Conservation (phyloP, 164 flowering plant genomes). For the Annona cherimola region DNA sequence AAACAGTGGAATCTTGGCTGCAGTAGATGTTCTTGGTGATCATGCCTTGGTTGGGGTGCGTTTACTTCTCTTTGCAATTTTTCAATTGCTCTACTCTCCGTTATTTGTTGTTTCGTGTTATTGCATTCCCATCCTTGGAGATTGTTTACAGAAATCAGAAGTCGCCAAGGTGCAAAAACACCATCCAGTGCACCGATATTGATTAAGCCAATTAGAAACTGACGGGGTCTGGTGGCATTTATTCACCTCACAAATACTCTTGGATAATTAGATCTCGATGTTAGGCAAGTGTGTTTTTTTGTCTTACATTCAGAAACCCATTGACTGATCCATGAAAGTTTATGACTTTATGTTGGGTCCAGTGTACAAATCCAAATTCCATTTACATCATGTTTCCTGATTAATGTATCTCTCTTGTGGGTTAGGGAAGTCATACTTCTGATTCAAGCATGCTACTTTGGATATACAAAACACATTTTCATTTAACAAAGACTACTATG, state of each 20-base stretch:
- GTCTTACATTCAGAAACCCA: not conserved
- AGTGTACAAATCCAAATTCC: too few relatives aligned
- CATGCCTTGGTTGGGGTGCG: conserved; percentile 82
- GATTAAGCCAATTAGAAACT: not conserved
- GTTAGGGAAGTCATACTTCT: not conserved
- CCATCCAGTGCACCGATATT: not conserved
- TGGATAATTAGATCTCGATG: not conserved
- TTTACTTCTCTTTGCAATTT: conserved; percentile 4
- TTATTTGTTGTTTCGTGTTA: not conserved
- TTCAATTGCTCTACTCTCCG: not conserved
- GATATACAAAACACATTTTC: not conserved
- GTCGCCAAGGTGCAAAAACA: not conserved
- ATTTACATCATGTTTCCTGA: not conserved
- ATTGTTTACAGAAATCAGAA: not conserved
- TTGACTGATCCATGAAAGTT: not conserved
- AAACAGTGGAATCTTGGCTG: conserved; percentile 87
- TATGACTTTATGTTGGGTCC: too few relatives aligned
- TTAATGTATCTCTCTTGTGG: not conserved
- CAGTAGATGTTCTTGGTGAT: conserved; percentile 54
- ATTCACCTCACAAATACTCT: not conserved
- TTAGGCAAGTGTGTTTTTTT: not conserved
- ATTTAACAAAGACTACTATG: not conserved
- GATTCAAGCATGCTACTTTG: not conserved
- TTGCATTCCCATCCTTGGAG: not conserved
- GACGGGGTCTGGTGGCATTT: not conserved